phyloP scores from a whole-genome alignment of 371 early-diverging fungal species.

The Mortierella sp. region DNA sequence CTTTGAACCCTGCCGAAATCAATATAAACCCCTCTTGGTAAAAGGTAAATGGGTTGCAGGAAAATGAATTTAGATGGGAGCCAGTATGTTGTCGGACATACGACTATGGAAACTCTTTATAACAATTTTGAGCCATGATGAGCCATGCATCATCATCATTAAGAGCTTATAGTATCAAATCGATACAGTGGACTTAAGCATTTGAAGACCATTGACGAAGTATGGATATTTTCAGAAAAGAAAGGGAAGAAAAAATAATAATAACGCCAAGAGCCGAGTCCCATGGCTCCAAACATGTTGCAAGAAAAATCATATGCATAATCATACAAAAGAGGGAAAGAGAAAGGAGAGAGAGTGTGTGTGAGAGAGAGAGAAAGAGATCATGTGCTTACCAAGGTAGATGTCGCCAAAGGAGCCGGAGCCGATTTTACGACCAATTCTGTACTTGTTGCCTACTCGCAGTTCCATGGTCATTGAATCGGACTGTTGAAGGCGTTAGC shows the following conservation, averaged over 20 bases:
- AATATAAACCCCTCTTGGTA: slow-evolving; percentile 7
- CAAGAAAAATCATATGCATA: neutral
- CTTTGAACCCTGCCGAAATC: neutral
- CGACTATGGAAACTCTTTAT: neutral
- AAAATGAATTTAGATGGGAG: slow-evolving; percentile 12
- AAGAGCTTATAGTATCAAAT: neutral
- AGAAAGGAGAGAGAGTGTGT: neutral
- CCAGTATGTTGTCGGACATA: slow-evolving; percentile 14
- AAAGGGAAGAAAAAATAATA: neutral
- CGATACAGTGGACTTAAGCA: neutral
- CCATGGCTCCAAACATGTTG: neutral
- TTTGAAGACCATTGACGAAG: neutral
- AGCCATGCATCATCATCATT: slow-evolving; percentile 14
- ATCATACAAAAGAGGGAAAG: neutral
- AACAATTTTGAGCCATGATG: slow-evolving; percentile 14
- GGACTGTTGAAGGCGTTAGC: slow-evolving; percentile 1
- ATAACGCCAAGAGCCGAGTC: slow-evolving; percentile 1
- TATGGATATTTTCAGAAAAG: neutral
- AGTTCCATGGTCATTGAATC: slow-evolving; percentile 57
- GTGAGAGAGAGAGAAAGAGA: neutral
- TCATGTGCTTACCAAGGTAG: slow-evolving; percentile 83
- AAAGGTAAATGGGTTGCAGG: too few species aligned
- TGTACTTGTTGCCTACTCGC: slow-evolving; percentile 89
- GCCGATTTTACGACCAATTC: slow-evolving; percentile 97
- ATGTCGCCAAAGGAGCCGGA: slow-evolving; percentile 99